Evolutionary conservation across 345 rosid genomes (phyloP).

Genomic region (Crucihimalaya himalaica): DNA sequence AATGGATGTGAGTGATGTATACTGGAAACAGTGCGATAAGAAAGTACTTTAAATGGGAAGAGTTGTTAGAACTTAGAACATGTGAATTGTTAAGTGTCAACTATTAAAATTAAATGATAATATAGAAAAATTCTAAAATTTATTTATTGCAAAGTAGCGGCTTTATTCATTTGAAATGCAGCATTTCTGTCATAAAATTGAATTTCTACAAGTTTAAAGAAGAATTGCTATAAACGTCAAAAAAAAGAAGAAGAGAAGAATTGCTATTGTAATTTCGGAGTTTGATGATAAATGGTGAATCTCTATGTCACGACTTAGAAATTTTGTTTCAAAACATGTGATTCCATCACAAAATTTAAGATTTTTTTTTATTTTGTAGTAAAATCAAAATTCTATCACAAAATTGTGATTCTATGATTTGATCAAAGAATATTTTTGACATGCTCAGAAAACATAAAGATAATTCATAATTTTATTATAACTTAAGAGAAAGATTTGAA

Average conservation of each 20-base stretch:
- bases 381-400: not conserved
- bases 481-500: no score
- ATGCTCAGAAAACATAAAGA: no score
- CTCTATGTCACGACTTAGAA: not conserved
- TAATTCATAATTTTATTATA: no score
- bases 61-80: not conserved
- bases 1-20: not conserved
- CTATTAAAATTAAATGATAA: not conserved
- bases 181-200: not conserved
- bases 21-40: not conserved
- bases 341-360: not conserved
- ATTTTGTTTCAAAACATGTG: not conserved
- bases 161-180: no score
- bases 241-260: no score
- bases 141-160: not conserved
- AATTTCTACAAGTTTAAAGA: not conserved
- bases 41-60: not conserved
- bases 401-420: not conserved
- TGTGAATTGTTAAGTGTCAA: not conserved
- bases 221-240: no score
- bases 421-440: not conserved
- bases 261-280: not conserved
- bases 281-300: not conserved
- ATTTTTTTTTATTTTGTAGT: not conserved
- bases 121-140: not conserved